Evolutionary conservation across 2,329 filamentous ascomycete genomes (phyloP), one percentile per base, ranked within the genome.

Genomic region (Aspergillus carbonarius): DNA sequence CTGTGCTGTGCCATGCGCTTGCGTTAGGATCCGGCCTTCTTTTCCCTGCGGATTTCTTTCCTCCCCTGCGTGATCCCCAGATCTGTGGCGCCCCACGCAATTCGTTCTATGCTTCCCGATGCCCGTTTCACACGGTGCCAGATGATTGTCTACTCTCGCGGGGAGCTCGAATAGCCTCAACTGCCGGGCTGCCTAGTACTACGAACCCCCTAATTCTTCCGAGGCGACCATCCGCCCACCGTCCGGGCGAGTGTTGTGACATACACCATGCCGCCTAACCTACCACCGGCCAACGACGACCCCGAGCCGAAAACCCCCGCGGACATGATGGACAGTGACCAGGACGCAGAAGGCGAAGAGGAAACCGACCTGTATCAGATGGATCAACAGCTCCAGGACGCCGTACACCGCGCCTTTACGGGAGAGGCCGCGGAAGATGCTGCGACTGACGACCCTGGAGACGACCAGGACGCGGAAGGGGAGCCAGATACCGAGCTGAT

Each of bases 281-380:
- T 73, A 74, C 72, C 72, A 70, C 71, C 73, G 68, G 68, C 70
- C 59, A 68, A 72, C 63, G 69, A 75, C 60, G 71, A 75, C 62
- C 66, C 69, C 48, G 67, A 69, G 57, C 64, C 70, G 59, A 70
- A 71, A 62, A 65, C 69, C 40, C 68, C 68, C 34, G 59, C 67
- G 32, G 73, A 76, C 55, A 59, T 70, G 59, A 66, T 71, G 44
- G 75, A 77, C 58, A 78, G 76, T 62, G 76, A 78, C 54, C 72
- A 74, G 64, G 76, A 78, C 59, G 76, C 76, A 18, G 76, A 78
- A 58, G 76, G 76, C n/a, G 75, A 78, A 59, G 76, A 78, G 49
- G 75, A 76, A 55, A 74, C 75, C 15, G 75, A 78, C 55, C 56
- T 77, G 32, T 77, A 76, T 55, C 69, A 71, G 47, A 73, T 73